Percentiles rank a stretch among this genome's conserved stretches.
These are phyloP conservation scores for Cryptococcus wingfieldii DNA, from an alignment of 1,284 basidiomycete species.

Conservation along the genomic window DNA sequence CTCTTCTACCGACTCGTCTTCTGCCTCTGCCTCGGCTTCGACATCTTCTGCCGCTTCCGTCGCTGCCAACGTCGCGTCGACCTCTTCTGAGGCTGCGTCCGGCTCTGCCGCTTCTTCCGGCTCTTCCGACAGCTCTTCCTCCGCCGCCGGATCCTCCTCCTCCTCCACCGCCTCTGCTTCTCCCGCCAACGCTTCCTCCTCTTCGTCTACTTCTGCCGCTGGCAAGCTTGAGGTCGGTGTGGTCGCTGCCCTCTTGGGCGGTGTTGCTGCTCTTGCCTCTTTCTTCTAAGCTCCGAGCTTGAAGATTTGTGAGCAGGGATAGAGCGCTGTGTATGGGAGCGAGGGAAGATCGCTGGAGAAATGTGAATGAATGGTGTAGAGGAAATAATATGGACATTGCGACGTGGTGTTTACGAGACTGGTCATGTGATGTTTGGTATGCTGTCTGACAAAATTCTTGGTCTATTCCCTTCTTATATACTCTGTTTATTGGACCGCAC, in stretches of 20 bases:
- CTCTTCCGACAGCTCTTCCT: not conserved
- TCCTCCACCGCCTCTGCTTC: not conserved
- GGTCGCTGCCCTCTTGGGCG: not conserved
- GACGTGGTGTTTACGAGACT: too few species aligned
- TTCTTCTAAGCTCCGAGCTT: not conserved
- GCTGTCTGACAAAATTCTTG: too few species aligned
- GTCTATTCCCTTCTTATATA: too few species aligned
- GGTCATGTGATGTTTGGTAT: too few species aligned
- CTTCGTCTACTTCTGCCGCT: not conserved
- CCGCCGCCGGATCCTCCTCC: not conserved
- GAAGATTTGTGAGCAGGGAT: not conserved
- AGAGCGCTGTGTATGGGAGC: too few species aligned
- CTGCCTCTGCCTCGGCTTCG: not conserved
- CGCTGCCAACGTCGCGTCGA: not conserved
- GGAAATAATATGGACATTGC: too few species aligned
- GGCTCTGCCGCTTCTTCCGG: not conserved
- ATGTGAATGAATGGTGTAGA: too few species aligned
- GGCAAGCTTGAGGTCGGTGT: not conserved
- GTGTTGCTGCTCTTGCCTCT: not conserved
- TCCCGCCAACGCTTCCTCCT: not conserved
- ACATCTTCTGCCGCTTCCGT: not conserved
- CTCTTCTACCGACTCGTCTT: constrained; percentile 14
- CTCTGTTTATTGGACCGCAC: too few species aligned
- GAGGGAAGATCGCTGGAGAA: too few species aligned
- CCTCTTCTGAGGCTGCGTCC: not conserved